Base-by-base conservation (phyloP, 2,329 filamentous ascomycete species). In the Mariannaea elegans region DNA sequence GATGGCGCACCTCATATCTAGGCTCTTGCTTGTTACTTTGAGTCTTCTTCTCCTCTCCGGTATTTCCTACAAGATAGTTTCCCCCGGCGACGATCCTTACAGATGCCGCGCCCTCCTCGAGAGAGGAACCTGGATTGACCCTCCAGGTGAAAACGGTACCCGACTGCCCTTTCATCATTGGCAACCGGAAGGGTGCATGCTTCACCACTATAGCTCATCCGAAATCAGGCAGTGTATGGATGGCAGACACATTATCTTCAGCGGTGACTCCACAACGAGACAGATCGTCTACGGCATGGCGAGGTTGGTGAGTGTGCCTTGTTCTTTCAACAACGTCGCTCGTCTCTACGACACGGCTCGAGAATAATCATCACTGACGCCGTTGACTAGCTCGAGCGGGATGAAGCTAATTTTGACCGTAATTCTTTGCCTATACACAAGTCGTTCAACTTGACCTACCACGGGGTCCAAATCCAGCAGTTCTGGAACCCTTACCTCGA, bases 141-240 rank as follows among this genome's bases (percentile, higher is more conserved):
- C 70, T 31, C 73, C 66, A 44, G 70, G 70, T 58, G 62, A 60
- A 44, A 63, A 70, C 63, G 66, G 68, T 65, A 61, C 64, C 64
- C 56, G 51, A 66, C 23, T 59, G 68, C 45, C 68, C 4, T 81
- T 80, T 62, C 72, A 77, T 36, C 77, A 80, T 62, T 89, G 86
- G 86, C 82, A 87, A 60, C 82, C 86, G 4, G 78, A 78, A 18
- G 83, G 83, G 27, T 90, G 87, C 74, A 80, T 84, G 53, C 78
- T 87, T 70, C 81, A 84, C 62, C 75, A 82, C 55, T 88, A 88
- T 73, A 77, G 79, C 12, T 68, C 72, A 4, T 71, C 77, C 16
- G 82, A 85, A 39, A 78, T 88, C 45, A 71, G 75, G 18, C 72
- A 75, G 50, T 90, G 87, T 67, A 76, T 87, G 14, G 73, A 73